Evolutionary conservation across 78 protist species (phyloP), one percentile per base, ranked within the genome.

Genomic region (Anaeramoeba ignava): DNA sequence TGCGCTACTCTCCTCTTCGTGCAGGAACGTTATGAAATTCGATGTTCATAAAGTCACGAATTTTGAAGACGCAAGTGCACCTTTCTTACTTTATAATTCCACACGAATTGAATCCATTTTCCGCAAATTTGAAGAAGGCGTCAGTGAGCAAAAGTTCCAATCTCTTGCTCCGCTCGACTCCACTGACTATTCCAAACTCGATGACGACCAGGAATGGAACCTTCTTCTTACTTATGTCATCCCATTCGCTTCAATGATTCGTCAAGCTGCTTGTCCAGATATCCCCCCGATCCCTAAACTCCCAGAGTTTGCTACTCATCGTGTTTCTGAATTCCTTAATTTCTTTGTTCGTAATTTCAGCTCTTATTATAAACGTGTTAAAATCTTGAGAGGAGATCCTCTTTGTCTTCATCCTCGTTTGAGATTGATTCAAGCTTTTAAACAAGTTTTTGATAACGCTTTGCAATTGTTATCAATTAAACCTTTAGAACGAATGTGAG

Each of bases 21-120:
- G 86, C 33, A 73, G 73, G 27, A 81, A 40, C 39, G 84, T 39
- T 17, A 78, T 88, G 23, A 79, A 79, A 33, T 88, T 88, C 81
- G 87, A 88, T 41, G 27, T 85, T 54, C 38, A 83, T 34, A 88
- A 88, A 84, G 91, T 83, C 38, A 54, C 86, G 31, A 80, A 79
- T 42, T 81, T 81, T 2, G 82, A 85, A 3, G 78, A 40, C 54
- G 2, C 78, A 27, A 37, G 54, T 23, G 91, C 84, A 8, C 88
- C 89, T 40, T 88, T 85, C 41, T 41, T 88, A 17, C 85, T 88
- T 1, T 88, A 88, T 80, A 88, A 88, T 80, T 67, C 67, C 78
- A 81, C 88, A 38, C 88, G 91, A 33, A 3, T 88, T 39, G 38
- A 42, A 41, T 78, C 89, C 1, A 33, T 88, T 39, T n/a, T 85